Evolutionary conservation across 2,329 filamentous ascomycete genomes (phyloP), one percentile per base, ranked within the genome.

Genomic region (Rugonectria rugulosa): DNA sequence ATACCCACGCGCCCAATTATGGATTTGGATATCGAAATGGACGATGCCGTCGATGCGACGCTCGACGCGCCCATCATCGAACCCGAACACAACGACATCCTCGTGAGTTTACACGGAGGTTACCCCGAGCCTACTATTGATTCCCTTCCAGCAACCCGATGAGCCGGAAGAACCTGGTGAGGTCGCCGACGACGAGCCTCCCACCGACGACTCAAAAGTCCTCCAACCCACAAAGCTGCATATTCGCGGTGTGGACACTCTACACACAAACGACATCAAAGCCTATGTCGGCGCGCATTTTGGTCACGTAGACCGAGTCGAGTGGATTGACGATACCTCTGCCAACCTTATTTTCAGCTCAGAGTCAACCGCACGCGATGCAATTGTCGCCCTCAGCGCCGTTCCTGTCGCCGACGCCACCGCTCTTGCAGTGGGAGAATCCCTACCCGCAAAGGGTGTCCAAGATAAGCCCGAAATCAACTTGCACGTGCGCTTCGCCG

Each of bases 261-360:
- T 98, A 70, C 91, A 89, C 26, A 92, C 92, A 23, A 82, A 86
- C 51, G 87, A 97, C 61, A 88, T 98, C 65, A 88, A 89, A 65
- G 79, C 83, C 56, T 97, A 92, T 66, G 85, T 91, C 8, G 75
- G 79, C 42, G 82, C 90, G 60, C 84, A 95, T 72, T 92, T 84
- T 67, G 76, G 80, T 29, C 71, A 74, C 12, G 79, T 87, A 53
- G 78, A 83, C 52, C 82, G 84, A 58, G 80, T 97, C 60, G 92
- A 98, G 76, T 99, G 95, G 95, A 92, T 99, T 63, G 91, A 98
- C 72, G 95, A 99, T 73, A 88, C 86, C 6, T 94, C 92, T 0
- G 91, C 92, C 59, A 98, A 98, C 70, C 79, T 97, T 48, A 75
- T 96, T 47, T 98, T 95, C 76, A 78, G 76, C 32, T 81, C 81